Evolutionary conservation across 73 alveolate species (phyloP).

Genomic region (Paramecium sexaurelia): DNA sequence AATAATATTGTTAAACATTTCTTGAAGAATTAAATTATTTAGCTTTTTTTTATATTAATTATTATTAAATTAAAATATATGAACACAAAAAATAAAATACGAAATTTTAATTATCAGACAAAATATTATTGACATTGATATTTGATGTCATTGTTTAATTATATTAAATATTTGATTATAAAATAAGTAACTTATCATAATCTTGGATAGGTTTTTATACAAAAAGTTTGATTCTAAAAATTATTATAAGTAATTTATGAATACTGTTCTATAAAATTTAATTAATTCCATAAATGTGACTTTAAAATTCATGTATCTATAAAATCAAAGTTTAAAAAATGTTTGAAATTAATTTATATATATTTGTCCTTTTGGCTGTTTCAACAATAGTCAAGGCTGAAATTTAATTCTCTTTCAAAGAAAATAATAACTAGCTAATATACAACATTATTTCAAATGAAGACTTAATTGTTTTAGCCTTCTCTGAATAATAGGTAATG

Average conservation of each 20-base stretch:
- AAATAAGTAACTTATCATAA: too few species aligned
- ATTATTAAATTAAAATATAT: too few species aligned
- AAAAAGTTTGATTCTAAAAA: too few species aligned
- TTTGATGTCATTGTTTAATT: too few species aligned
- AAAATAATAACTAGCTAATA: background rate
- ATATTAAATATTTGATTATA: too few species aligned
- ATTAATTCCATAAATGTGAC: background rate
- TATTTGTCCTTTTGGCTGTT: background rate
- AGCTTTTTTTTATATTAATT: too few species aligned
- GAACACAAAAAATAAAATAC: too few species aligned
- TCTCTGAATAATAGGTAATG: background rate
- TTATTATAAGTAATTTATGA: background rate
- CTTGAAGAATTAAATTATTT: too few species aligned
- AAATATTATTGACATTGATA: too few species aligned
- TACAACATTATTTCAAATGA: background rate
- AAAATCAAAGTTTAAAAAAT: background rate
- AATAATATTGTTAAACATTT: background rate
- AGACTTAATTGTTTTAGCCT: background rate
- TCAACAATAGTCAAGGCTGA: background rate
- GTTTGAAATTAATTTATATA: background rate
- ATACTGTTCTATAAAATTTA: background rate
- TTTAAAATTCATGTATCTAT: background rate
- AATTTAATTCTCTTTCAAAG: background rate
- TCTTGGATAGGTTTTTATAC: too few species aligned
- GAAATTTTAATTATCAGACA: too few species aligned